Conservation (phyloP, 768 basidiomycete species). For the Russula virescens region DNA sequence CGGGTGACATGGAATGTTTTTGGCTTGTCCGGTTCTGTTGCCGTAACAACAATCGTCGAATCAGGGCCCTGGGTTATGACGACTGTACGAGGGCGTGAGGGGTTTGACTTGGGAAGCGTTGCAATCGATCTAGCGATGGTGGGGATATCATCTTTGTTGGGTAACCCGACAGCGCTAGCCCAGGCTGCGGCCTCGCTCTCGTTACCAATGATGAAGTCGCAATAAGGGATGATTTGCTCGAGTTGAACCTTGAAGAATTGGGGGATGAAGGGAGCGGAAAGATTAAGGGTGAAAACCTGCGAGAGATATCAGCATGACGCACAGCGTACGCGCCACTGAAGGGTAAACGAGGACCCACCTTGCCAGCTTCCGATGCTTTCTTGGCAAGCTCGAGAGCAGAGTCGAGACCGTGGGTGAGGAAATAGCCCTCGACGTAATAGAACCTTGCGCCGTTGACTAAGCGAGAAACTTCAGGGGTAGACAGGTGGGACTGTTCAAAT, state of each 20-base stretch:
- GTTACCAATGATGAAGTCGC: conserved; percentile 93
- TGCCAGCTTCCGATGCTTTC: conserved; percentile 67
- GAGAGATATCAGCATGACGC: conserved; percentile 3
- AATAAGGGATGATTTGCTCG: conserved; percentile 72
- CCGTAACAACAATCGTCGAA: conserved; percentile 69
- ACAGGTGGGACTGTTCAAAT: conserved; percentile 77
- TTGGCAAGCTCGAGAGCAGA: conserved; percentile 68
- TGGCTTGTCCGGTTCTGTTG: conserved; percentile 46
- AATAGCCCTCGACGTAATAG: conserved; percentile 96
- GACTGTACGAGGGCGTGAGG: conserved; percentile 70
- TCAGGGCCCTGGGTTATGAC: conserved; percentile 88
- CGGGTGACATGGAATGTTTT: conserved; percentile 55
- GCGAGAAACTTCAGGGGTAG: conserved; percentile 65
- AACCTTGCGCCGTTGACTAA: conserved; percentile 74
- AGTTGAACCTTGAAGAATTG: conserved; percentile 87
- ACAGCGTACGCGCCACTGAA: background rate
- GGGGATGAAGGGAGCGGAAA: conserved; percentile 96
- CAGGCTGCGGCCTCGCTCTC: conserved; percentile 90
- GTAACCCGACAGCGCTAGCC: conserved; percentile 65
- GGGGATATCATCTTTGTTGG: conserved; percentile 50
- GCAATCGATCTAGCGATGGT: conserved; percentile 74
- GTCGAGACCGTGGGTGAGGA: conserved; percentile 80
- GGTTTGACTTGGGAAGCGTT: conserved; percentile 66
- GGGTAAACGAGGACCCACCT: conserved; percentile 43
- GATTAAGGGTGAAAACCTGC: conserved; percentile 85